phyloP scores from a whole-genome alignment of 2,329 filamentous ascomycete genomes.

The Aaosphaeria arxii region DNA sequence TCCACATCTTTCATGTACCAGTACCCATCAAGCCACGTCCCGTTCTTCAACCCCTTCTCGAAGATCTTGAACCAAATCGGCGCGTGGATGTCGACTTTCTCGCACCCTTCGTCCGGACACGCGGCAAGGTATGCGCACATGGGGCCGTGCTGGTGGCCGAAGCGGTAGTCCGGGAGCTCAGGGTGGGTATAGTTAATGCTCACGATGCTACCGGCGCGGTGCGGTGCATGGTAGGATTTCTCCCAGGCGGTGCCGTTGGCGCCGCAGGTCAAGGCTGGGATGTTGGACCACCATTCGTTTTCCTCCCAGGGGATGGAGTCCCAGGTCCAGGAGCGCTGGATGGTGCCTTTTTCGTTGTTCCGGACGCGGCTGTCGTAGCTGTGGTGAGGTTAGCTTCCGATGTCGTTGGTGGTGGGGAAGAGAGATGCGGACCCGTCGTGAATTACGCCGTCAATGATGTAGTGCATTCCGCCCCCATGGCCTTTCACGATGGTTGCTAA shows the following conservation, averaged over 20 bases:
- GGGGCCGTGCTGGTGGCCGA: conserved; percentile 1
- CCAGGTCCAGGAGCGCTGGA: neutral
- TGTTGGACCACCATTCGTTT: neutral
- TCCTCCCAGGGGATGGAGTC: neutral
- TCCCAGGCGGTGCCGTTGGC: neutral
- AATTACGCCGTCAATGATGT: conserved; percentile 1
- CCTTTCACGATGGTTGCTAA: too few species aligned
- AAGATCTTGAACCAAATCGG: conserved; percentile 6
- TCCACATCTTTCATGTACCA: conserved; percentile 2
- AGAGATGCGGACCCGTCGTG: conserved; percentile 1
- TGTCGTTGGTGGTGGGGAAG: neutral
- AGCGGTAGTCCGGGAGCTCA: neutral
- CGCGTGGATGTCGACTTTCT: neutral
- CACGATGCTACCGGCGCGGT: conserved; percentile 1
- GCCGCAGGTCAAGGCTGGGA: neutral
- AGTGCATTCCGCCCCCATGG: conserved; percentile 3
- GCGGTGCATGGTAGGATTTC: neutral
- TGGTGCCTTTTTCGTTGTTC: neutral
- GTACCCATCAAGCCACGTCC: neutral
- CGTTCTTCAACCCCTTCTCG: neutral
- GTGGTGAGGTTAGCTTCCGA: neutral
- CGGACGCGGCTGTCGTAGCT: neutral
- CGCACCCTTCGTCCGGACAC: conserved; percentile 2
- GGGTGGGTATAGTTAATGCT: conserved; percentile 1
- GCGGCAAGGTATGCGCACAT: conserved; percentile 4